These are phyloP conservation scores for Sutorius australiensis DNA, from an alignment of 768 basidiomycete species.

Conservation along the genomic window DNA sequence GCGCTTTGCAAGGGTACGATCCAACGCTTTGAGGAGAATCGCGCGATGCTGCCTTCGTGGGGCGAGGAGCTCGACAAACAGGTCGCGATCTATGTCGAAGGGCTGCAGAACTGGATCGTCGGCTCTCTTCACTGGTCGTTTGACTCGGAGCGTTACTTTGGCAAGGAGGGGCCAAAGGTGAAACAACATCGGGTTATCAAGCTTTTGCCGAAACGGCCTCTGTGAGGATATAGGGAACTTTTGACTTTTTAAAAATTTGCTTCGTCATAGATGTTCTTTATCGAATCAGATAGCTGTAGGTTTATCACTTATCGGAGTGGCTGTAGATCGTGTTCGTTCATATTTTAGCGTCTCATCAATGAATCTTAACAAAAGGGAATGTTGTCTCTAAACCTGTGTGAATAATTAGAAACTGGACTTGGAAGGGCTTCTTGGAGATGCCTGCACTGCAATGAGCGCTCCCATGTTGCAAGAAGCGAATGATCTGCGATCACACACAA, in stretches of 20 bases:
- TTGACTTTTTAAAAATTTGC: not conserved
- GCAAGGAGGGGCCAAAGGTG: slow-evolving; percentile 48
- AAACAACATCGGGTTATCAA: slow-evolving; percentile 52
- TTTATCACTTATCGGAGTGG: not conserved
- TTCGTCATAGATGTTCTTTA: slow-evolving; percentile 12
- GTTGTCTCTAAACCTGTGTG: not conserved
- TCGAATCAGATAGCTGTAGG: slow-evolving; percentile 3
- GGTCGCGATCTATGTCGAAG: slow-evolving; percentile 54
- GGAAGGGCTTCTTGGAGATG: not conserved
- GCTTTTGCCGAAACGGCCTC: slow-evolving; percentile 41
- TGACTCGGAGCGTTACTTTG: slow-evolving; percentile 67
- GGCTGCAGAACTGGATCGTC: slow-evolving; percentile 69
- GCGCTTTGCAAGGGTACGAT: slow-evolving; percentile 55
- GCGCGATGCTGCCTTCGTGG: slow-evolving; percentile 55
- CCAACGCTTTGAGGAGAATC: slow-evolving; percentile 47
- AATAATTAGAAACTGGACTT: slow-evolving; percentile 1
- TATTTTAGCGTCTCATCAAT: slow-evolving; percentile 9
- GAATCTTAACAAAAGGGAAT: slow-evolving; percentile 1
- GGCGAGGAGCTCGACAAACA: slow-evolving; percentile 55
- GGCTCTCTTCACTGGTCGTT: slow-evolving; percentile 75
- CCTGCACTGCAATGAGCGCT: not conserved
- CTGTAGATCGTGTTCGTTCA: slow-evolving; percentile 7
- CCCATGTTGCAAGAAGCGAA: not conserved
- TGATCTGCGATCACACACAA: not conserved
- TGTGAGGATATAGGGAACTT: slow-evolving; percentile 11